Conservation (phyloP, 2,329 filamentous ascomycete species). For the Cladobotryum mycophilum region DNA sequence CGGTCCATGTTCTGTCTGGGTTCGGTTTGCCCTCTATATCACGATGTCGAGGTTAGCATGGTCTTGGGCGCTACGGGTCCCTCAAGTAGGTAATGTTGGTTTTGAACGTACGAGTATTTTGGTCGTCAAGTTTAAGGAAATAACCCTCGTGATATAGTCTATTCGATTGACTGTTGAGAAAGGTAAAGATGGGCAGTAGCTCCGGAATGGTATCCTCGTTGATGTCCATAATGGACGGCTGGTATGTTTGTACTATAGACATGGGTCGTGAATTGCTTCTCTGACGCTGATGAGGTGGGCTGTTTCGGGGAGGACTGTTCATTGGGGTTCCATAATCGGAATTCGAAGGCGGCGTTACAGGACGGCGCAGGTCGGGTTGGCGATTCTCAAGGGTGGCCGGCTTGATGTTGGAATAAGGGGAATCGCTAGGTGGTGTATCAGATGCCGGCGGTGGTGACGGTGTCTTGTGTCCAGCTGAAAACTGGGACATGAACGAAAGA, state of each 20-base stretch:
- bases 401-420: conserved; percentile 25
- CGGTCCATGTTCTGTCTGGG: conserved; percentile 81
- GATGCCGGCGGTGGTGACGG: conserved; percentile 40
- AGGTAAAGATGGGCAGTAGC: conserved; percentile 87
- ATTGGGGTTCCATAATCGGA: conserved; percentile 38
- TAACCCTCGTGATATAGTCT: conserved; percentile 98
- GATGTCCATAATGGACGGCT: conserved; percentile 80
- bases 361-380: conserved; percentile 31
- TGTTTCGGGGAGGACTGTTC: conserved; percentile 37
- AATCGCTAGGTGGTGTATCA: conserved; percentile 34
- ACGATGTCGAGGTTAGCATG: conserved; percentile 8
- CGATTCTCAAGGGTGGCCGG: conserved; percentile 27
- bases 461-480: conserved; percentile 50
- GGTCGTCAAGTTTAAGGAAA: conserved; percentile 92
- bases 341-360: conserved; percentile 32
- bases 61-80: not conserved
- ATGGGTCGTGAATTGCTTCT: conserved; percentile 61
- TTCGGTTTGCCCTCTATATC: conserved; percentile 75
- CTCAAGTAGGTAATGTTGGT: not conserved
- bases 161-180: conserved; percentile 89
- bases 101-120: conserved; percentile 68
- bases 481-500: conserved; percentile 81
- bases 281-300: conserved; percentile 35
- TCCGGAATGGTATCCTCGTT: conserved; percentile 83
- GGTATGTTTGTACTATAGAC: conserved; percentile 82